Evolutionary conservation across 2,329 filamentous ascomycete species (phyloP).

Genomic region (Capronia americana): DNA sequence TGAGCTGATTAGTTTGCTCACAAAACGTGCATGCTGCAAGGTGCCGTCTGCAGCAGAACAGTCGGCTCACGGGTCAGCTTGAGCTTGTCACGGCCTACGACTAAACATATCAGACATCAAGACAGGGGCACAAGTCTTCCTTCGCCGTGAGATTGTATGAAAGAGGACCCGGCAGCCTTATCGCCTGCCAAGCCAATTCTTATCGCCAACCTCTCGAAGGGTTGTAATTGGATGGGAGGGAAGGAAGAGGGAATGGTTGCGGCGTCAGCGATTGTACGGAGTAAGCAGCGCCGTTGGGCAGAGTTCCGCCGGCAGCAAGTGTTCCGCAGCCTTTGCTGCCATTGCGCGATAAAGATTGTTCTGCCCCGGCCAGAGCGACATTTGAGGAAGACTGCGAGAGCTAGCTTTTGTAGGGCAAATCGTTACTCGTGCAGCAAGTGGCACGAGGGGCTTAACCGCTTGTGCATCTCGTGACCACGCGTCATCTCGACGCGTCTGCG

Average conservation of each 20-base stretch:
- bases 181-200: slow-evolving; percentile 14
- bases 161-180: neutral
- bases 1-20: neutral
- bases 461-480: neutral
- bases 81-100: neutral
- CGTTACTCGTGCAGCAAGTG: no score
- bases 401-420: neutral
- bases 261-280: no score
- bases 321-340: no score
- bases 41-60: neutral
- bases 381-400: neutral
- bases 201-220: slow-evolving; percentile 1
- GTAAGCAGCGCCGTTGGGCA: neutral
- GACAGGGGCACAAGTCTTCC: neutral
- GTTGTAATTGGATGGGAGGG: neutral
- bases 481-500: neutral
- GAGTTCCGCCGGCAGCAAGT: no score
- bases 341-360: neutral
- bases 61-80: neutral
- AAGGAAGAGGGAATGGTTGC: neutral
- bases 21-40: neutral
- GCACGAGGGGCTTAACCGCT: neutral
- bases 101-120: neutral
- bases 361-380: neutral
- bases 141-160: neutral